phyloP scores from a whole-genome alignment of 768 basidiomycete species.

The Multifurca ochricompacta region DNA sequence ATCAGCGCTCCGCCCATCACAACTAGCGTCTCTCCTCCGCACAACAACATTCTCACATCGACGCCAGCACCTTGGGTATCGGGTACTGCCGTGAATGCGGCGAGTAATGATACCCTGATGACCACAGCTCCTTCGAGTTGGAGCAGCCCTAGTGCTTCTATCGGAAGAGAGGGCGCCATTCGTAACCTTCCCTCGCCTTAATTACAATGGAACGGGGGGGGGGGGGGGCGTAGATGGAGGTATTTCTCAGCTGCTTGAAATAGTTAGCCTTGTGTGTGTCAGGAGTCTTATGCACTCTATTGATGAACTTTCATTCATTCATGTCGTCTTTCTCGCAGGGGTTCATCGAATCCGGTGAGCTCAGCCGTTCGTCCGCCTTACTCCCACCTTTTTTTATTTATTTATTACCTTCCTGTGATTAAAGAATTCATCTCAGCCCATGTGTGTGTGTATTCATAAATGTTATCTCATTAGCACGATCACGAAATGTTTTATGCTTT shows the following conservation, averaged over 20 bases:
- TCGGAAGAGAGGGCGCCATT: background rate
- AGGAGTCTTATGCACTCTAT: background rate
- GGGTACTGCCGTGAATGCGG: background rate
- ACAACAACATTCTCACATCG: background rate
- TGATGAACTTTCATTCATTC: slow-evolving; percentile 10
- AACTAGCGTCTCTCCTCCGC: background rate
- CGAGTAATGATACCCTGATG: background rate
- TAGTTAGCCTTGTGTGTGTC: slow-evolving; percentile 7
- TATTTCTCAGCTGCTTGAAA: slow-evolving; percentile 8
- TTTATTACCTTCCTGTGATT: background rate
- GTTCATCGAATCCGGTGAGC: slow-evolving; percentile 1
- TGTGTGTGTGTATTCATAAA: background rate
- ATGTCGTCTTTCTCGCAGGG: background rate
- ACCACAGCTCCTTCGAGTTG: slow-evolving; percentile 12
- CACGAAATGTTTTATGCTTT: background rate
- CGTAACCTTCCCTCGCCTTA: background rate
- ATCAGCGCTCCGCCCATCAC: slow-evolving; percentile 1
- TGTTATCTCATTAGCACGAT: background rate
- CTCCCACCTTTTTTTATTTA: background rate
- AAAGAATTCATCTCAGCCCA: too few species aligned
- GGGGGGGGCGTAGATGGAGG: background rate
- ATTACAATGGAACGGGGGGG: background rate
- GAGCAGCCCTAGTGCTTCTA: slow-evolving; percentile 10
- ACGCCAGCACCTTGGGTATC: slow-evolving; percentile 23
- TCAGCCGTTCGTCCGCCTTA: background rate